These are phyloP conservation scores for Wakefieldia striispora DNA, from an alignment of 768 basidiomycete species.

Conservation along the genomic window DNA sequence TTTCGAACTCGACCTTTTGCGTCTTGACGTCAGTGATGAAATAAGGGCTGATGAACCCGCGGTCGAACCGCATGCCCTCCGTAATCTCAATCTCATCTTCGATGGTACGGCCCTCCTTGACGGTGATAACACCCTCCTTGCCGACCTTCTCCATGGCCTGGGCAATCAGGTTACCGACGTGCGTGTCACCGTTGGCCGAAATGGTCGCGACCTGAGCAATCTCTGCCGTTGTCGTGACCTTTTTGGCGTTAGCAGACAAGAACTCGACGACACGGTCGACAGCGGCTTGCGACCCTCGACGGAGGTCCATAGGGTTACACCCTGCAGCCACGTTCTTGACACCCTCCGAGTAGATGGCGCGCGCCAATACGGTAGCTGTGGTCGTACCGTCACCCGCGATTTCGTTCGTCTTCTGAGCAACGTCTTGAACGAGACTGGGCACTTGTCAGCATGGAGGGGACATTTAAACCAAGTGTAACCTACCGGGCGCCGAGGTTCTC, in stretches of 20 bases:
- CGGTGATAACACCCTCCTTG: constrained; percentile 99
- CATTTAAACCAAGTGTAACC: constrained; percentile 21
- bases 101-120: constrained; percentile 97
- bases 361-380: constrained; percentile 94
- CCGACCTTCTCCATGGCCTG: constrained; percentile 99
- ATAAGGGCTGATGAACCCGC: constrained; percentile 97
- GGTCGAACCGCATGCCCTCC: constrained; percentile 99
- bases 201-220: constrained; percentile 99
- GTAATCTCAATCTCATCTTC: constrained; percentile 99
- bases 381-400: constrained; percentile 97
- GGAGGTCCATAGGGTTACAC: constrained; percentile 99
- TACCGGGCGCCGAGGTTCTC: constrained; percentile 98
- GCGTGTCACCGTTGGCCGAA: constrained; percentile 75
- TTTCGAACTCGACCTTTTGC: constrained; percentile 96
- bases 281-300: constrained; percentile 95
- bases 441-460: background rate
- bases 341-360: constrained; percentile 97
- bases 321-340: constrained; percentile 99
- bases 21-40: constrained; percentile 98
- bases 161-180: constrained; percentile 92
- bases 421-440: constrained; percentile 85
- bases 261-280: constrained; percentile 94
- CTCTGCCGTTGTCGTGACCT: constrained; percentile 95
- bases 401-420: constrained; percentile 96
- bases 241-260: constrained; percentile 84